Evolutionary conservation across 1,284 basidiomycete species (phyloP).

Genomic region (Porogramme epimiltina): DNA sequence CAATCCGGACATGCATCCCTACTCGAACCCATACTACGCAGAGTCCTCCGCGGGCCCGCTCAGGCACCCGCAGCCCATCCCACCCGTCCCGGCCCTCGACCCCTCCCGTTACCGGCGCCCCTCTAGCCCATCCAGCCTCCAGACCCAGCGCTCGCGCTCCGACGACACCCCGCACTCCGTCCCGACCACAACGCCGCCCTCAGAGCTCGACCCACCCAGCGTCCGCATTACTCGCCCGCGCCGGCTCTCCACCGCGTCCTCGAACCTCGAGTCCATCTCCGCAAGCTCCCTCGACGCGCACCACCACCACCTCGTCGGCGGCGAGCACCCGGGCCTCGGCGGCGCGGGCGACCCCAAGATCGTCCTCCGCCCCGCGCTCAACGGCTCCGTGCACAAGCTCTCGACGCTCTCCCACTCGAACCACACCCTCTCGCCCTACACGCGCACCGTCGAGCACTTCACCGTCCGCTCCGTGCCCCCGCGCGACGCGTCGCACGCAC

Average conservation of each 20-base stretch:
- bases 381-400: slow-evolving; percentile 80
- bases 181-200: slow-evolving; percentile 32
- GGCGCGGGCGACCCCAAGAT: slow-evolving; percentile 53
- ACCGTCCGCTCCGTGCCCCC: slow-evolving; percentile 85
- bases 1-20: slow-evolving; percentile 11
- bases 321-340: too few species aligned
- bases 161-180: slow-evolving; percentile 35
- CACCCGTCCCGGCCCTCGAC: slow-evolving; percentile 33
- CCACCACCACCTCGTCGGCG: slow-evolving; percentile 31
- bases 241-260: slow-evolving; percentile 39
- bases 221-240: slow-evolving; percentile 27
- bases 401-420: slow-evolving; percentile 85
- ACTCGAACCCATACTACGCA: slow-evolving; percentile 15
- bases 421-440: slow-evolving; percentile 91
- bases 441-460: slow-evolving; percentile 85
- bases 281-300: slow-evolving; percentile 40
- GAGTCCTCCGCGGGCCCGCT: slow-evolving; percentile 19
- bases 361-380: slow-evolving; percentile 67
- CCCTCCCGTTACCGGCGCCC: slow-evolving; percentile 29
- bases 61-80: slow-evolving; percentile 29
- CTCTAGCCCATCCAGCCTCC: slow-evolving; percentile 32
- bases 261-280: slow-evolving; percentile 37
- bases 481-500: slow-evolving; percentile 38
- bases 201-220: slow-evolving; percentile 28
- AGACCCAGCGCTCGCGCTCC: slow-evolving; percentile 33